Evolutionary conservation across 345 rosid species (phyloP).

Genomic region (Arabis hirsuta): DNA sequence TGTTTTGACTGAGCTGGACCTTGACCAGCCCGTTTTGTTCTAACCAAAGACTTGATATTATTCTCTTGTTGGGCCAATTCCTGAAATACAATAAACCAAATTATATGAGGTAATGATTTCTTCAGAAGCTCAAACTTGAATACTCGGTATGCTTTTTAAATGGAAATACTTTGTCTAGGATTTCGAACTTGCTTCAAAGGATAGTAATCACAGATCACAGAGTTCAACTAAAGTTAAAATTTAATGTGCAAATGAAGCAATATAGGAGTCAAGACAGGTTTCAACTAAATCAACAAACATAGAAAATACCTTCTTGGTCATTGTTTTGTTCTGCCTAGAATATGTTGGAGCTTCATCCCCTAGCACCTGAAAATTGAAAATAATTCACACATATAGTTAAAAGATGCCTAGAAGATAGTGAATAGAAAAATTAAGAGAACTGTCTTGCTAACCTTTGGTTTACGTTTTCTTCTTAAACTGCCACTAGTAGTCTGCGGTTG

Average conservation of each 20-base stretch:
- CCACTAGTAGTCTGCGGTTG: slow-evolving; percentile 46
- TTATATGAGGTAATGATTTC: slow-evolving; percentile 16
- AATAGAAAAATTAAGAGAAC: slow-evolving; percentile 19
- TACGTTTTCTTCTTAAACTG: slow-evolving; percentile 59
- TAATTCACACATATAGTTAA: slow-evolving; percentile 29
- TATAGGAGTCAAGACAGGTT: neutral
- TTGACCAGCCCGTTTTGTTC: slow-evolving; percentile 53
- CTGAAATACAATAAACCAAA: slow-evolving; percentile 46
- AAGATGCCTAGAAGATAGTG: slow-evolving; percentile 17
- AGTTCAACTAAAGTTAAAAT: slow-evolving; percentile 6
- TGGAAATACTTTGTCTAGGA: slow-evolving; percentile 4
- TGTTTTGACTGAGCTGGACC: slow-evolving; percentile 55
- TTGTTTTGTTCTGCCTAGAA: slow-evolving; percentile 46
- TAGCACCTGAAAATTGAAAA: slow-evolving; percentile 51
- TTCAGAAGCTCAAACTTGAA: slow-evolving; percentile 22
- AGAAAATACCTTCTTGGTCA: slow-evolving; percentile 55
- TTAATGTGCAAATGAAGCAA: slow-evolving; percentile 22
- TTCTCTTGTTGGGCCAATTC: slow-evolving; percentile 51
- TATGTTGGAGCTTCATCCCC: slow-evolving; percentile 50
- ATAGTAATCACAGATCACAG: slow-evolving; percentile 26
- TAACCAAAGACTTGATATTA: slow-evolving; percentile 39
- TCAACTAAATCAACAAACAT: slow-evolving; percentile 22
- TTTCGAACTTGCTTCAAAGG: slow-evolving; percentile 4
- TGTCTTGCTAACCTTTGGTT: slow-evolving; percentile 40
- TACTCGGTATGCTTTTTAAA: neutral